Evolutionary conservation across 768 basidiomycete genomes (phyloP), one percentile per base, ranked within the genome.

Genomic region (Macrolepiota albuminosa): DNA sequence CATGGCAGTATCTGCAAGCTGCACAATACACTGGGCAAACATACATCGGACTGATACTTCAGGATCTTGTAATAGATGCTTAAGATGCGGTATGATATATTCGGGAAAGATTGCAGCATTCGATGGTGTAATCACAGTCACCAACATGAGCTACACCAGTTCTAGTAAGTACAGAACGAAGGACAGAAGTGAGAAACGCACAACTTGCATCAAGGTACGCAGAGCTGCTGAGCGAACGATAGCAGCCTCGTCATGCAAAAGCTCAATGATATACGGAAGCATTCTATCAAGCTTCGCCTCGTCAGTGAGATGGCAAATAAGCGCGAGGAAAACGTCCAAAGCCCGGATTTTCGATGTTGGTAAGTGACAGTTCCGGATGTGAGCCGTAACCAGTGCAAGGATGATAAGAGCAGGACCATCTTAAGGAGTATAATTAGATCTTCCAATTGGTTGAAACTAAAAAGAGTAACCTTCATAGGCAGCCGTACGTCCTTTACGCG

Each of bases 231-330:
- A 81, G n/a, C 96, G 84, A 2, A 99, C 95, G 8, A 84, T 72
- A 0, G 93, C 85, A 1, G 84, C 82, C 21, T 95, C 95, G 66
- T 99, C 95, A 61, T 89, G 86, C 21, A 97, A 72, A 5, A 98
- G 77, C 42, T 95, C 92, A 2, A 98, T 87, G 31, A 95, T 83
- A 64, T 95, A 98, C 0, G 97, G 97, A 2, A 96, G 80, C 77
- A 97, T 85, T 2, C 95, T 84, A 69, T 99, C 97, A 54, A 98
- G 75, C 70, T 95, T 95, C 3, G 95, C 93, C 71, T 98, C 97
- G 67, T 98, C 97, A 0, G 93, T 93, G 39, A 98, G 77, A 65
- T 90, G 89, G 11, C 83, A 81, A 8, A 84, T 81, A 16, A 98
- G 76, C 0, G 91, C 91, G 29, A 97, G 80, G 58, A 97, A 88